phyloP scores from a whole-genome alignment of 257 asterid species.

The Solanum bukasovii region DNA sequence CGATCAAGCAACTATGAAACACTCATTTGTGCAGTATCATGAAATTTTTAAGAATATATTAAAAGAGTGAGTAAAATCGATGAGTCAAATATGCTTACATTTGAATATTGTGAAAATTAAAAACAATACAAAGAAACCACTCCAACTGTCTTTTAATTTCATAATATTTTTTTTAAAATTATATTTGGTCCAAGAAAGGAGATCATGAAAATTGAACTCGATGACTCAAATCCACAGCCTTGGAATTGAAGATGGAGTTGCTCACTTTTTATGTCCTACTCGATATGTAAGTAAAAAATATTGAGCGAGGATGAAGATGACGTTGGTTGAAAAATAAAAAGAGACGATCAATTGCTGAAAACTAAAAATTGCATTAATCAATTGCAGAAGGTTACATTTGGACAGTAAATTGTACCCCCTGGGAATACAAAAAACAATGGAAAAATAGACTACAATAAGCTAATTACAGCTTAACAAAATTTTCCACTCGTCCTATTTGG shows the following conservation, averaged over 20 bases:
- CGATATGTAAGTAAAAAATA: neutral
- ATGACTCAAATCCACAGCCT: neutral
- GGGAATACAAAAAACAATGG: neutral
- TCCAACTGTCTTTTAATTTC: too few relatives aligned
- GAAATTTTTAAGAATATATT: neutral
- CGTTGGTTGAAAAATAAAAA: neutral
- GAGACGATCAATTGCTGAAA: neutral
- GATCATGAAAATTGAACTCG: neutral
- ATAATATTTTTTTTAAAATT: too few relatives aligned
- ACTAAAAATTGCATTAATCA: neutral
- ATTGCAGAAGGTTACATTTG: neutral
- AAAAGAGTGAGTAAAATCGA: neutral
- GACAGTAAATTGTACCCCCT: neutral
- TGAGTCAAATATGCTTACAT: neutral
- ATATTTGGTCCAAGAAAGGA: neutral
- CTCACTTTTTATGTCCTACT: neutral
- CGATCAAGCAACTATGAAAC: neutral
- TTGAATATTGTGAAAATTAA: neutral
- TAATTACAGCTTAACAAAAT: neutral
- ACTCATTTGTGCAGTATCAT: neutral
- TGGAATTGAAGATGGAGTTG: neutral
- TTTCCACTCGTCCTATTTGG: neutral
- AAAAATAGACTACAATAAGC: neutral
- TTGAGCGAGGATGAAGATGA: neutral
- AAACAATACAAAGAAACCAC: neutral